Evolutionary conservation across 2,329 filamentous ascomycete genomes (phyloP), one percentile per base, ranked within the genome.

Genomic region (Neonectria hederae): DNA sequence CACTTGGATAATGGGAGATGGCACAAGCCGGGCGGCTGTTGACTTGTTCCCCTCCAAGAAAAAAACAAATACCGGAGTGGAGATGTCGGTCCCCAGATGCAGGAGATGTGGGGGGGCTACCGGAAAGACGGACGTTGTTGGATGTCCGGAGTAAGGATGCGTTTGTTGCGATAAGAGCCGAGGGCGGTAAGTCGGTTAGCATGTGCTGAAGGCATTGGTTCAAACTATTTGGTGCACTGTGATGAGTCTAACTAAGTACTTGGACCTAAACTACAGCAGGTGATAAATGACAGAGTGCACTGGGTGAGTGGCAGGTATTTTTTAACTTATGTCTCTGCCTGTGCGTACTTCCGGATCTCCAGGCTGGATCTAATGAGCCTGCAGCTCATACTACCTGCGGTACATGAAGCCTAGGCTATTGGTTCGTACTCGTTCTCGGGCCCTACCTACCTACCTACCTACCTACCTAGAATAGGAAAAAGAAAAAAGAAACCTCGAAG

Each of bases 361-460:
- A 45, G 42, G 48, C 42, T 28, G n/a, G 9, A 26, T 32, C 24
- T 40, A 55, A 55, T 43, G 53, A 45, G 53, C 24, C 11, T 32
- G 17, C 40, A 45, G 7, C 6, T 38, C n/a, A n/a, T n/a, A n/a
- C n/a, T 19, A 35, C 26, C 26, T 24, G 43, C 43, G 30, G 32
- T 38, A 32, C 42, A 57, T 26, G n/a, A 19, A 45, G 22, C 24
- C n/a, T 40, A 17, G 35, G 35, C 8, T n/a, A 14, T 17, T 13
- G 17, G 55, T 58, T 58, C 45, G 55, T 51, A 58, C 45, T 58
- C 55, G 45, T 58, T 35, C 55, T 51, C 45, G 55, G 43, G 21
- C 28, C 4, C 6, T 9, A 32, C 8, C 10, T 10, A 8, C 28
- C n/a, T n/a, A n/a, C n/a, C n/a, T n/a, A n/a, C n/a, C n/a, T n/a